A percentile compares a stretch with the other conserved stretches of the same genome.
These are phyloP conservation scores for Fusarium globosum DNA, from an alignment of 2,329 filamentous ascomycete species.

Conservation along the genomic window DNA sequence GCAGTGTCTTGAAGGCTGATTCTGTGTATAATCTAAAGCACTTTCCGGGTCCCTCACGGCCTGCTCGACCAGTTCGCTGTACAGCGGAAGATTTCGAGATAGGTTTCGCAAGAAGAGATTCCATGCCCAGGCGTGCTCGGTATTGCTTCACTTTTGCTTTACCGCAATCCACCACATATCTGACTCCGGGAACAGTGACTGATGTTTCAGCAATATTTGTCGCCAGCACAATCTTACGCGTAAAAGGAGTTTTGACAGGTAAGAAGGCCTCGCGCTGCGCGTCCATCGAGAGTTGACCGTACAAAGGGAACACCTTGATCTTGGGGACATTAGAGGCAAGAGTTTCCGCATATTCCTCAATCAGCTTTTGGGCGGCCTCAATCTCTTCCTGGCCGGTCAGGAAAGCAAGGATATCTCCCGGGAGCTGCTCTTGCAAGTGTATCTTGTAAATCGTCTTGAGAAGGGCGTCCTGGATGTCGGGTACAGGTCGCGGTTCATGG, in stretches of 20 bases:
- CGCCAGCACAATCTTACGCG: slow-evolving; percentile 88
- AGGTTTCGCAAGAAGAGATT: slow-evolving; percentile 88
- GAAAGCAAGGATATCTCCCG: slow-evolving; percentile 93
- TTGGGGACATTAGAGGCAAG: slow-evolving; percentile 81
- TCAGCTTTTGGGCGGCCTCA: slow-evolving; percentile 79
- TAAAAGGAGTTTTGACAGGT: slow-evolving; percentile 75
- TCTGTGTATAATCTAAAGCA: slow-evolving; percentile 92
- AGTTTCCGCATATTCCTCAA: slow-evolving; percentile 81
- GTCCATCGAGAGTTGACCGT: slow-evolving; percentile 87
- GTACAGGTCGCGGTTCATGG: slow-evolving; percentile 78
- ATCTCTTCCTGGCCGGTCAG: slow-evolving; percentile 94
- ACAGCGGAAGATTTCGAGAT: slow-evolving; percentile 95
- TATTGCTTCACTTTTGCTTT: slow-evolving; percentile 97
- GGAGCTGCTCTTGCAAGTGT: slow-evolving; percentile 87
- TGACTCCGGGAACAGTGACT: slow-evolving; percentile 92
- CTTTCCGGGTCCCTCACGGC: slow-evolving; percentile 89
- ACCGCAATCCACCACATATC: slow-evolving; percentile 90
- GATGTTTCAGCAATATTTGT: slow-evolving; percentile 99
- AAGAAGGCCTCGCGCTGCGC: slow-evolving; percentile 89
- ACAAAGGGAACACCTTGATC: slow-evolving; percentile 80
- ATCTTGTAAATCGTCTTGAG: slow-evolving; percentile 87
- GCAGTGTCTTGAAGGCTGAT: slow-evolving; percentile 74
- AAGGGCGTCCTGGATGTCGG: slow-evolving; percentile 84
- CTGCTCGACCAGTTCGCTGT: slow-evolving; percentile 90
- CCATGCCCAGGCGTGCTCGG: slow-evolving; percentile 83